A percentile compares a stretch with the other conserved stretches of the same genome.
Conservation (phyloP, 2,329 filamentous ascomycete species). For the Alternaria brassicicola region DNA sequence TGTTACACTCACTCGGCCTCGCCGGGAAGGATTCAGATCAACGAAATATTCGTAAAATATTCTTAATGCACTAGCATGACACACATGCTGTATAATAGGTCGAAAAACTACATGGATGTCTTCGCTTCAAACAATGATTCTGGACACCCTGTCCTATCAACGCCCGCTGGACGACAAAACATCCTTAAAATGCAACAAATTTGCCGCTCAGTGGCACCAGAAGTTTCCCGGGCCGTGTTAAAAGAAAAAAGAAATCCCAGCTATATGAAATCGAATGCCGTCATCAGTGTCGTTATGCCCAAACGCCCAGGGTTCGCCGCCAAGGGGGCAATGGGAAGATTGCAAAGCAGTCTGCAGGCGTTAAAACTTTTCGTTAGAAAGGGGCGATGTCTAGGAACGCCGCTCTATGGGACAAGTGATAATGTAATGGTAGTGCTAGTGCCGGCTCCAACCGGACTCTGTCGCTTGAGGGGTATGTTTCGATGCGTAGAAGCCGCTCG, state of each 20-base stretch:
- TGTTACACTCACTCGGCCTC: neutral
- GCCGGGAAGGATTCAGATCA: neutral
- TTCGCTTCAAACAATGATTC: slow-evolving; percentile 8
- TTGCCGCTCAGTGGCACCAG: slow-evolving; percentile 5
- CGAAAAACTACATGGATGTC: slow-evolving; percentile 3
- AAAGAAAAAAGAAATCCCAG: slow-evolving; percentile 1
- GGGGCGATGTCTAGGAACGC: slow-evolving; percentile 2
- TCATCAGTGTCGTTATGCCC: slow-evolving; percentile 24
- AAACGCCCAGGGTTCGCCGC: slow-evolving; percentile 8
- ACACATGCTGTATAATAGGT: slow-evolving; percentile 12
- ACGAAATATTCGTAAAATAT: neutral
- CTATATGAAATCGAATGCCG: slow-evolving; percentile 11
- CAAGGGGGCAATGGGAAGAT: slow-evolving; percentile 2
- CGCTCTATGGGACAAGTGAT: slow-evolving; percentile 1
- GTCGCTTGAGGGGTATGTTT: slow-evolving; percentile 3
- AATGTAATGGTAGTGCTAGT: slow-evolving; percentile 4
- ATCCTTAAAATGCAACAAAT: slow-evolving; percentile 22
- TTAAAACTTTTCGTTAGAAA: slow-evolving; percentile 20
- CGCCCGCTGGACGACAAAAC: slow-evolving; percentile 18
- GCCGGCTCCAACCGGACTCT: neutral
- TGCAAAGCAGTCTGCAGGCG: slow-evolving; percentile 14
- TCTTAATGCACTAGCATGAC: slow-evolving; percentile 8
- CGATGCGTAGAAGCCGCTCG: slow-evolving; percentile 1
- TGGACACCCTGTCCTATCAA: slow-evolving; percentile 11
- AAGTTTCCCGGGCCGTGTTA: neutral